These are phyloP conservation scores for Stagonosporopsis vannaccii DNA, from an alignment of 2,329 filamentous ascomycete genomes.

Conservation along the genomic window DNA sequence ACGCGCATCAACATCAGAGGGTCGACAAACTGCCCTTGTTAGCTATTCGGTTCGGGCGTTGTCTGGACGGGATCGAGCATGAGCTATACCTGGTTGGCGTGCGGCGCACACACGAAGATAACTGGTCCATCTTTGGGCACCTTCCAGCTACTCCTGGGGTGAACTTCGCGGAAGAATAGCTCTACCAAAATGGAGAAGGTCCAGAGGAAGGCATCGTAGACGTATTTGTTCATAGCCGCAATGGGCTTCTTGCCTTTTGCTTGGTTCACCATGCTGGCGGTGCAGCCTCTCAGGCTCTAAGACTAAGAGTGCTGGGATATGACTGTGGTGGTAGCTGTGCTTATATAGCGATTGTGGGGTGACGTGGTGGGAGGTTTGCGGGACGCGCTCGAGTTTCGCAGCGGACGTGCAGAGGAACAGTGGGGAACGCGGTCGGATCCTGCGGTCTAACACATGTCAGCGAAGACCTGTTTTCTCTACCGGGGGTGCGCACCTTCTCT, in stretches of 20 bases:
- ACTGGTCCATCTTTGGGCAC: constrained; percentile 87
- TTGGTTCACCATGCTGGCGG: constrained; percentile 24
- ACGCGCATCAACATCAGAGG: constrained; percentile 92
- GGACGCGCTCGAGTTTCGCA: constrained; percentile 13
- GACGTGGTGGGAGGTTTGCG: constrained; percentile 18
- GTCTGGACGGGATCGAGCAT: not conserved
- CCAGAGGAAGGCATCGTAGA: constrained; percentile 81
- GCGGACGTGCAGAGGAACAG: constrained; percentile 22
- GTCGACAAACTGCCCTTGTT: constrained; percentile 79
- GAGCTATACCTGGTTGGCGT: constrained; percentile 71
- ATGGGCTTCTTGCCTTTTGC: constrained; percentile 44
- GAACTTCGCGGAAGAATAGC: constrained; percentile 97
- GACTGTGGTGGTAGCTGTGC: constrained; percentile 10
- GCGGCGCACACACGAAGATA: constrained; percentile 94
- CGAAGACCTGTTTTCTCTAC: not conserved
- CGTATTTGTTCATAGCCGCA: constrained; percentile 70
- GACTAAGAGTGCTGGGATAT: constrained; percentile 14
- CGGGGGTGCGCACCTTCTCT: constrained; percentile 16
- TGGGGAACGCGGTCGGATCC: constrained; percentile 19
- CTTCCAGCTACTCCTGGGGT: constrained; percentile 93
- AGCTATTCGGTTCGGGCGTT: constrained; percentile 8
- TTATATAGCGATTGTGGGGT: constrained; percentile 25
- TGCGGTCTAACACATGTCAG: constrained; percentile 21
- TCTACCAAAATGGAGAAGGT: constrained; percentile 84
- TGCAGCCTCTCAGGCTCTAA: constrained; percentile 14